Evolutionary conservation across 2,329 filamentous ascomycete species (phyloP).

Genomic region (Zymoseptoria brevis): DNA sequence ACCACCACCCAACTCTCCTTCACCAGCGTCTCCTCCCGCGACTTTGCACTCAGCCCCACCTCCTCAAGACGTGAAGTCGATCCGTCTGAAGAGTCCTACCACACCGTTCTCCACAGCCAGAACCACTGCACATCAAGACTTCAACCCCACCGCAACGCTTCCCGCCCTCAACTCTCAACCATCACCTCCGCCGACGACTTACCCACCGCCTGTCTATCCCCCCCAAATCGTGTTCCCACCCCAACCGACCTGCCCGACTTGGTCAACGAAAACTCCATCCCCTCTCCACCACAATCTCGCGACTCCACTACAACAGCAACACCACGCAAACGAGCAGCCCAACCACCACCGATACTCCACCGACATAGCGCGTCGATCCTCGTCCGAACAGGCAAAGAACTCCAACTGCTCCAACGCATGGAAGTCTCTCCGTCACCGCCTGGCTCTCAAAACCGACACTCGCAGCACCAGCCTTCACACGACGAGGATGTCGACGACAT

Average conservation of each 20-base stretch:
- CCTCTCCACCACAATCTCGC: slow-evolving; percentile 2
- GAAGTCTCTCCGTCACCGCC: not conserved
- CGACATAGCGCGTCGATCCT: not conserved
- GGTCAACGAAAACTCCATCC: slow-evolving; percentile 16
- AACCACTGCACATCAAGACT: slow-evolving; percentile 7
- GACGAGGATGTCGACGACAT: not conserved
- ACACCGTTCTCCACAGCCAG: slow-evolving; percentile 9
- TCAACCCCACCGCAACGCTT: slow-evolving; percentile 5
- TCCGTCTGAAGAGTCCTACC: not conserved
- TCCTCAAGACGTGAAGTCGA: not conserved
- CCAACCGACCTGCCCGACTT: not conserved
- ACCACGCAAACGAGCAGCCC: not conserved
- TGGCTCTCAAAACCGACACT: not conserved
- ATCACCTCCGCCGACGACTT: slow-evolving; percentile 19
- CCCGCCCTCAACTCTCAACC: slow-evolving; percentile 21
- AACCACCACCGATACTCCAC: not conserved
- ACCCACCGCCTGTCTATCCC: slow-evolving; percentile 7
- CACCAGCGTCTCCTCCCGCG: slow-evolving; percentile 1
- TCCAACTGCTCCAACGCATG: not conserved
- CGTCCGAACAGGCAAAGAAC: not conserved
- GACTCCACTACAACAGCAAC: not conserved
- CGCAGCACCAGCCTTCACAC: not conserved
- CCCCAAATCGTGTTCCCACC: not conserved
- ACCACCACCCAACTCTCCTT: not conserved
- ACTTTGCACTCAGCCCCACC: slow-evolving; percentile 14